Base-by-base conservation (phyloP, 768 basidiomycete genomes). In the Hemileccinum impolitum region DNA sequence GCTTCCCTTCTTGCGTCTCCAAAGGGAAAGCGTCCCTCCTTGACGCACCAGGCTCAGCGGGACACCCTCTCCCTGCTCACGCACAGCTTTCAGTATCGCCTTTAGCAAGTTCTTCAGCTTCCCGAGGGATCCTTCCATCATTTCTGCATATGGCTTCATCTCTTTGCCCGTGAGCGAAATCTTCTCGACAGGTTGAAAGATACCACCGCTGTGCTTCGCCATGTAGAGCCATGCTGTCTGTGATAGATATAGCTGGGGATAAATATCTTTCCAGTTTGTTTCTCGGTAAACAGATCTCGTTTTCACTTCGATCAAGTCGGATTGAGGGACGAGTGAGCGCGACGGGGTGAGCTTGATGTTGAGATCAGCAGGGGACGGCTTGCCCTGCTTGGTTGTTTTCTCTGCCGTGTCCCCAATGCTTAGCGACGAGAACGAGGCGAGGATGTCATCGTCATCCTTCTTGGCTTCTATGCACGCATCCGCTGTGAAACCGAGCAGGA, bases 181-280 rank as follows among this genome's bases (percentile, higher is more conserved):
- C 62, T 84, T 83, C 43, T 74, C 67, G 7, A 85, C 67, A 10
- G 67, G 62, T 4, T 61, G 56, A 63, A 89, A 88, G 1, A 35
- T 65, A 1, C 87, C 87, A 3, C 71, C 63, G 13, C 69, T 58
- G 60, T 89, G 86, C 36, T 76, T 66, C 0, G 77, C 86, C 45
- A 86, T 67, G 59, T 78, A 82, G 50, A 82, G 73, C 55, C 80
- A 75, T 2, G 75, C 67, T 0, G 84, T 88, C 59, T 84, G 82
- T 6, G 87, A 86, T 47, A 90, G 75, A 60, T 77, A 83, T 12
- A 88, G 66, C 59, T 88, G 86, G 0, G 81, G 78, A 61, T 81
- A 87, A 1, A 71, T 67, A 12, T 85, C 82, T 25, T 58, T 68
- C 84, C 84, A 87, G 57, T 84, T 70, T 50, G 71, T 70, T 9